A percentile compares a stretch with the other conserved stretches of the same genome.
phyloP scores from a whole-genome alignment of 225 moss, liverwort and hornwort genomes.

The Bryum argenteum region DNA sequence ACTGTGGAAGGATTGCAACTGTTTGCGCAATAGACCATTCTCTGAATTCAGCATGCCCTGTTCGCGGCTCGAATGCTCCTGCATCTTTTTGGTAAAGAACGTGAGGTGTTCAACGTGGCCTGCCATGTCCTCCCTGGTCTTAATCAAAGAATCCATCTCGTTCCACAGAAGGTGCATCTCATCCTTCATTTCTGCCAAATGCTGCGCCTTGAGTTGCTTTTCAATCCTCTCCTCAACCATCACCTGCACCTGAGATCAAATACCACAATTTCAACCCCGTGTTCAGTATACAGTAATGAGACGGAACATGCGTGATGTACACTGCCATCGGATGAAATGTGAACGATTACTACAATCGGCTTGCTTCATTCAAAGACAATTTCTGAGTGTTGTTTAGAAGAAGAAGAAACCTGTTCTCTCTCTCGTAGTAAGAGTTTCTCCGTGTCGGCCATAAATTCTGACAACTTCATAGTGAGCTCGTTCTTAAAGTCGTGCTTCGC shows the following conservation, averaged over 20 bases:
- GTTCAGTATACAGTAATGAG: background rate
- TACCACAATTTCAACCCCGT: background rate
- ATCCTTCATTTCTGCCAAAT: constrained; percentile 61
- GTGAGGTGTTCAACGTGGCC: constrained; percentile 61
- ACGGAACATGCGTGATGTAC: background rate
- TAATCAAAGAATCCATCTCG: constrained; percentile 66
- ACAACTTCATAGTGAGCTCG: constrained; percentile 63
- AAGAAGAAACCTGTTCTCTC: constrained; percentile 47
- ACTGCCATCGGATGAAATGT: background rate
- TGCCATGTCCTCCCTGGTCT: constrained; percentile 67
- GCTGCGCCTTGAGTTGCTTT: constrained; percentile 44
- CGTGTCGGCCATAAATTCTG: constrained; percentile 64
- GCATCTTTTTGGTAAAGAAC: constrained; percentile 51
- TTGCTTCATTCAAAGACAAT: constrained; percentile 1
- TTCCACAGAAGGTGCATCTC: constrained; percentile 72
- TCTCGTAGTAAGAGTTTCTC: constrained; percentile 69
- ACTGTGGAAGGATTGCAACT: constrained; percentile 45
- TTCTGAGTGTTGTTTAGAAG: background rate
- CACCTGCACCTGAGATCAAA: constrained; percentile 43
- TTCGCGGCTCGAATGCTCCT: constrained; percentile 56
- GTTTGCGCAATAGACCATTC: constrained; percentile 41
- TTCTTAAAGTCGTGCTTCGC: constrained; percentile 64
- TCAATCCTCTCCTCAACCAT: constrained; percentile 56
- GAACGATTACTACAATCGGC: background rate
- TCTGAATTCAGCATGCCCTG: constrained; percentile 54